Conservation (phyloP, 768 basidiomycete genomes). For the Mycena rebaudengoi region DNA sequence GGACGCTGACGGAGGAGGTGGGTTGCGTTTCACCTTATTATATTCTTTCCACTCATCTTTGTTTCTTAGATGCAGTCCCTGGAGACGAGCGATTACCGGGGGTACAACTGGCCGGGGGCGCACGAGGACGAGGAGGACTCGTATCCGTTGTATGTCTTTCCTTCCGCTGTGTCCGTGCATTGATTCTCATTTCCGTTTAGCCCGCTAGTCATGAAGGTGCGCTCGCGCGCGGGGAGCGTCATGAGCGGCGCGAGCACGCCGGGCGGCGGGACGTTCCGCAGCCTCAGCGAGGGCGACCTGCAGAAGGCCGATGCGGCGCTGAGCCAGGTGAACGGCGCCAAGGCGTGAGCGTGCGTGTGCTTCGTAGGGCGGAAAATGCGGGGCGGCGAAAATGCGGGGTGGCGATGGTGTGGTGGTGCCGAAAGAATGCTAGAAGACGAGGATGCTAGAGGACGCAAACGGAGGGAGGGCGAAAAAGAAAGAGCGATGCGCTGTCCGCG, state of each 20-base stretch:
- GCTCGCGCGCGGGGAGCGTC: slow-evolving; percentile 82
- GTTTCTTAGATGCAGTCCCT: slow-evolving; percentile 84
- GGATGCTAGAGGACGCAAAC: no score
- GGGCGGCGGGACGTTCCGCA: slow-evolving; percentile 81
- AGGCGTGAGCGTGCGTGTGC: no score
- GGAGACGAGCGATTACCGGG: slow-evolving; percentile 86
- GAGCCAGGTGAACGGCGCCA: slow-evolving; percentile 56
- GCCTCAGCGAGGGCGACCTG: slow-evolving; percentile 88
- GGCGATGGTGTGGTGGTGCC: no score
- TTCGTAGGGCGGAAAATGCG: no score
- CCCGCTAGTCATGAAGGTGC: slow-evolving; percentile 90
- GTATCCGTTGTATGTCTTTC: slow-evolving; percentile 79
- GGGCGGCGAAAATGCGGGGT: no score
- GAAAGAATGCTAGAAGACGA: no score
- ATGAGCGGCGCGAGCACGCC: slow-evolving; percentile 80
- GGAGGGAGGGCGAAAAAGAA: no score
- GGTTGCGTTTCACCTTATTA: slow-evolving; percentile 21
- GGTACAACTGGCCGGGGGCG: slow-evolving; percentile 65
- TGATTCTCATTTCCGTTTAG: slow-evolving; percentile 45
- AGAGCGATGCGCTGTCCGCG: no score
- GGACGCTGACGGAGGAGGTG: slow-evolving; percentile 88
- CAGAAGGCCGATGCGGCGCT: slow-evolving; percentile 89
- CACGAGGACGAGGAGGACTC: slow-evolving; percentile 88
- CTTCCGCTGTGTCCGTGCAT: slow-evolving; percentile 11
- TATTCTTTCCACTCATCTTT: no score